Percentiles rank a stretch among this genome's conserved stretches.
phyloP scores from a whole-genome alignment of 768 basidiomycete genomes.

The Termitomyces sp. region DNA sequence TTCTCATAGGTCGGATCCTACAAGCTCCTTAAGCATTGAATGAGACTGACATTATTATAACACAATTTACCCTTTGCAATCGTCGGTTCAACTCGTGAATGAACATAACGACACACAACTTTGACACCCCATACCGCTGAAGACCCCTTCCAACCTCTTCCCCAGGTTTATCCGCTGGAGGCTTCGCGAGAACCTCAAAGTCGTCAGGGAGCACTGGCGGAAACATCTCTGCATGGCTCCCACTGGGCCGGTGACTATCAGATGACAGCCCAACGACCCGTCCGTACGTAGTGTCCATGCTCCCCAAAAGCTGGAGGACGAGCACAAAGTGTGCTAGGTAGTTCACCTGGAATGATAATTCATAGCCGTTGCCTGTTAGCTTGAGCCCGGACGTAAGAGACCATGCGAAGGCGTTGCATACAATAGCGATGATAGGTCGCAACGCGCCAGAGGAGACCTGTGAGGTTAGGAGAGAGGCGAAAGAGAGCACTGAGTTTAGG shows the following conservation, averaged over 20 bases:
- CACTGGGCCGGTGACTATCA: slow-evolving; percentile 3
- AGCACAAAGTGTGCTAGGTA: slow-evolving; percentile 3
- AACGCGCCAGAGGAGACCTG: slow-evolving; percentile 1
- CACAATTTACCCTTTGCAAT: neutral
- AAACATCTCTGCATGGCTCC: slow-evolving; percentile 1
- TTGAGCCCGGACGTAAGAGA: slow-evolving; percentile 3
- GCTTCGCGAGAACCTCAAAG: slow-evolving; percentile 1
- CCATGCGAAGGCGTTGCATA: slow-evolving; percentile 11
- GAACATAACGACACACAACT: slow-evolving; percentile 8
- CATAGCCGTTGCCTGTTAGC: neutral
- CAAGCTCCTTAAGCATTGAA: neutral
- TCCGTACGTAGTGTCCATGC: slow-evolving; percentile 2
- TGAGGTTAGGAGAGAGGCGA: neutral
- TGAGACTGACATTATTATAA: too few species aligned
- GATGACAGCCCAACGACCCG: slow-evolving; percentile 8
- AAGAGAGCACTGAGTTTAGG: neutral
- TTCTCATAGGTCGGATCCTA: neutral
- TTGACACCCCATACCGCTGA: slow-evolving; percentile 6
- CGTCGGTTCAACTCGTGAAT: slow-evolving; percentile 3
- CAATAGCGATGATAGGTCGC: neutral
- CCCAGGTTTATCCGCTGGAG: neutral
- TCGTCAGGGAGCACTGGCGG: slow-evolving; percentile 1
- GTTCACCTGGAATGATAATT: slow-evolving; percentile 4
- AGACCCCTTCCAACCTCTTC: slow-evolving; percentile 4
- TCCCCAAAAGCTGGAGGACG: neutral